A percentile compares a stretch with the other conserved stretches of the same genome.
phyloP scores from a whole-genome alignment of 768 basidiomycete genomes.

The Calocybe gangraenosa region DNA sequence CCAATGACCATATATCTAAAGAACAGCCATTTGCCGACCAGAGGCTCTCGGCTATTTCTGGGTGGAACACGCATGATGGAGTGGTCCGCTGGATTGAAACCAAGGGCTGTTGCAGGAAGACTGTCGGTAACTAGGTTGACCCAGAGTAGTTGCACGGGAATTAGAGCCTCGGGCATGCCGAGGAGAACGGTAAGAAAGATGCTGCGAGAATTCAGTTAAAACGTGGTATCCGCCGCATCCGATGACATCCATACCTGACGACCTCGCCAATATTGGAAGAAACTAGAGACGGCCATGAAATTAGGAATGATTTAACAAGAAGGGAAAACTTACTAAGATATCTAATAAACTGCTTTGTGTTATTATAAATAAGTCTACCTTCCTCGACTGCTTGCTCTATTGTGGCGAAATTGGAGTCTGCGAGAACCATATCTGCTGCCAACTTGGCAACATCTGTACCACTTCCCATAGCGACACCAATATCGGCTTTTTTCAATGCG shows the following conservation, averaged over 20 bases:
- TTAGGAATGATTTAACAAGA: slow-evolving; percentile 4
- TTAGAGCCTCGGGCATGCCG: slow-evolving; percentile 99
- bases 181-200: slow-evolving; percentile 97
- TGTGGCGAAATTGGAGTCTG: slow-evolving; percentile 96
- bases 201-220: slow-evolving; percentile 30
- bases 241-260: slow-evolving; percentile 47
- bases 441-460: slow-evolving; percentile 98
- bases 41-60: slow-evolving; percentile 83
- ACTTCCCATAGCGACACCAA: slow-evolving; percentile 98
- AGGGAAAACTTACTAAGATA: slow-evolving; percentile 74
- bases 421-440: slow-evolving; percentile 97
- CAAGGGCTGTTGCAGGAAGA: slow-evolving; percentile 93
- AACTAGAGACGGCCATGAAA: slow-evolving; percentile 52
- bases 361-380: slow-evolving; percentile 96
- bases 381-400: slow-evolving; percentile 98
- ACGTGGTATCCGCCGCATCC: slow-evolving; percentile 1
- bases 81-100: slow-evolving; percentile 96
- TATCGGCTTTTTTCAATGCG: slow-evolving; percentile 94
- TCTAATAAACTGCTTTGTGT: slow-evolving; percentile 99
- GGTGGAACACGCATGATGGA: slow-evolving; percentile 96
- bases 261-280: slow-evolving; percentile 98
- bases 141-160: slow-evolving; percentile 97
- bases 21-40: slow-evolving; percentile 92
- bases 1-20: slow-evolving; percentile 95
- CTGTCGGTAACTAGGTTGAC: slow-evolving; percentile 98